phyloP scores from a whole-genome alignment of 306 rosid species.

The Astragalus membranaceus region DNA sequence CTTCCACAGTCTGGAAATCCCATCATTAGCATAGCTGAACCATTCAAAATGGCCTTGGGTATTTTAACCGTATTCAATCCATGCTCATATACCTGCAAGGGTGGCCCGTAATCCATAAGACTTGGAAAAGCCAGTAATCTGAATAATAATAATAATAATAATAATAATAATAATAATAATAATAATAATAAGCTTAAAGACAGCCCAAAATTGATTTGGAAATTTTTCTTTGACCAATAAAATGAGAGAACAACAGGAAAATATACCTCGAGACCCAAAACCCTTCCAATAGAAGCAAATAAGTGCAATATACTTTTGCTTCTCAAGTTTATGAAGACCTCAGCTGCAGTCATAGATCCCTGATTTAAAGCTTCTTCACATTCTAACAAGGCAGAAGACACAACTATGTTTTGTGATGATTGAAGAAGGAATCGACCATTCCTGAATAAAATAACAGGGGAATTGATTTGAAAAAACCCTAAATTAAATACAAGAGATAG shows the following conservation, averaged over 20 bases:
- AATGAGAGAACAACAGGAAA: background rate
- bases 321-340: constrained; percentile 83
- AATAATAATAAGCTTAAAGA: constrained; percentile 11
- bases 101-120: constrained; percentile 17
- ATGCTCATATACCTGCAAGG: constrained; percentile 78
- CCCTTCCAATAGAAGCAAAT: constrained; percentile 84
- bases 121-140: background rate
- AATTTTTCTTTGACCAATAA: background rate
- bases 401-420: constrained; percentile 65
- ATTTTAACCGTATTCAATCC: constrained; percentile 66
- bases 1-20: constrained; percentile 94
- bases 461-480: constrained; percentile 12
- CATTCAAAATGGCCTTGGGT: constrained; percentile 62
- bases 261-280: constrained; percentile 88
- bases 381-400: constrained; percentile 53
- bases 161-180: constrained; percentile 8
- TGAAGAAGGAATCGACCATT: constrained; percentile 92
- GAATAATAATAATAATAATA: constrained; percentile 8
- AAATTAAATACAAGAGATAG: background rate
- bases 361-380: constrained; percentile 95
- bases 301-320: constrained; percentile 85
- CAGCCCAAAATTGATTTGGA: constrained; percentile 11
- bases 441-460: constrained; percentile 40
- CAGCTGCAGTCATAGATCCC: constrained; percentile 82
- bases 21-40: constrained; percentile 74